phyloP scores from a whole-genome alignment of 192 early-diverging fungal species.

The Coemansia sp. region DNA sequence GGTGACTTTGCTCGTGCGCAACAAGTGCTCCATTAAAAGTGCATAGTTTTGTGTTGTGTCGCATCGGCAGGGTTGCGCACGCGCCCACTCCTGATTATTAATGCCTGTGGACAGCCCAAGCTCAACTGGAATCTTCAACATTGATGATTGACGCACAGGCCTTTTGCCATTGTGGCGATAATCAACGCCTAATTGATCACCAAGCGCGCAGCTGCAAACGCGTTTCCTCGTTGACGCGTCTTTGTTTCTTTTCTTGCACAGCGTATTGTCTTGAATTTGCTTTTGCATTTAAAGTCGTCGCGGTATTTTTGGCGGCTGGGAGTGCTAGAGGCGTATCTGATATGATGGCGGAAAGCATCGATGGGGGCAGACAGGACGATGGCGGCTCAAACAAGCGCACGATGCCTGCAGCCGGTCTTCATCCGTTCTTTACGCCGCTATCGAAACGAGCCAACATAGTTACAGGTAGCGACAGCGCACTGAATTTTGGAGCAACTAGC shows the following conservation, averaged over 20 bases:
- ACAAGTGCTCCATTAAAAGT: background rate
- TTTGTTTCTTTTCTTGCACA: background rate
- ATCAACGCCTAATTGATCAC: background rate
- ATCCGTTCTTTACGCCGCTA: slow-evolving; percentile 41
- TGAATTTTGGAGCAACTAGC: background rate
- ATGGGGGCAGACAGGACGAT: background rate
- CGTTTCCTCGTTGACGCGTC: background rate
- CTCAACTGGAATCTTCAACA: background rate
- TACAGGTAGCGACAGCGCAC: background rate
- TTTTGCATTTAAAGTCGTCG: background rate
- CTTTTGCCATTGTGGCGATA: background rate
- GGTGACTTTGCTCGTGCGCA: no score
- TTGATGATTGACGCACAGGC: background rate
- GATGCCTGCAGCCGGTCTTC: slow-evolving; percentile 1
- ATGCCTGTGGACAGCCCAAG: background rate
- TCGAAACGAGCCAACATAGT: slow-evolving; percentile 23
- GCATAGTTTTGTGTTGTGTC: background rate
- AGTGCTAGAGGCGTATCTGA: background rate
- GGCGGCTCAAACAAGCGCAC: background rate
- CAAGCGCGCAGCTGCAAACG: background rate
- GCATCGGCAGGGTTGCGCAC: background rate
- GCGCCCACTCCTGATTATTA: background rate
- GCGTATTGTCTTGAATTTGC: background rate
- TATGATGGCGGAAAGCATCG: background rate
- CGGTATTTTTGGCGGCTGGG: background rate